Evolutionary conservation across 225 moss, liverwort and hornwort species (phyloP).

Genomic region (Physcomitrium patens): DNA sequence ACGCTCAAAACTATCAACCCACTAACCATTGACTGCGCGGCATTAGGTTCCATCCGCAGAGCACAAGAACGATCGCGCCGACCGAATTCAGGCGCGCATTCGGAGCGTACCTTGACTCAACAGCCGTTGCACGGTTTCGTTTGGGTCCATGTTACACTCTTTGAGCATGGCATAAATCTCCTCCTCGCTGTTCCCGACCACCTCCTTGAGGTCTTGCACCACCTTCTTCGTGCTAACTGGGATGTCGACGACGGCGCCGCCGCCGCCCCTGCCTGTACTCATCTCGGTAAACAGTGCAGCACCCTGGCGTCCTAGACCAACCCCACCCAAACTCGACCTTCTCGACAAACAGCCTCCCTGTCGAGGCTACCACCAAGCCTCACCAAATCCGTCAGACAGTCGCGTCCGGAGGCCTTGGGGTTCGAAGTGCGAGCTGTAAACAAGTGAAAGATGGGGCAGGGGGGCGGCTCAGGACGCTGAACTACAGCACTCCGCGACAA

Average conservation of each 20-base stretch:
- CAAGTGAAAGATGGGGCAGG: neutral
- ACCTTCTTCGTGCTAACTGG: slow-evolving; percentile 86
- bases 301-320: neutral
- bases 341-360: slow-evolving; percentile 12
- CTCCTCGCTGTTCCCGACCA: slow-evolving; percentile 77
- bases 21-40: too few species aligned
- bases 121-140: slow-evolving; percentile 85
- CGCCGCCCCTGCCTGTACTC: slow-evolving; percentile 65
- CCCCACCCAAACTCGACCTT: slow-evolving; percentile 18
- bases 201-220: slow-evolving; percentile 80
- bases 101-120: slow-evolving; percentile 64
- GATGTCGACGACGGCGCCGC: slow-evolving; percentile 65
- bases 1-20: too few species aligned
- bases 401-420: slow-evolving; percentile 6
- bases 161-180: slow-evolving; percentile 93
- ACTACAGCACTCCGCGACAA: too few species aligned
- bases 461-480: too few species aligned
- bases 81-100: neutral
- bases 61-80: slow-evolving; percentile 7
- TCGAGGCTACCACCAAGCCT: neutral
- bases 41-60: neutral
- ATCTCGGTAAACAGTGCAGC: slow-evolving; percentile 22
- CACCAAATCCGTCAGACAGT: neutral
- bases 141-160: slow-evolving; percentile 91
- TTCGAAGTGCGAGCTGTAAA: neutral